Evolutionary conservation across 768 basidiomycete genomes (phyloP).

Genomic region (Tephrocybe sp.): DNA sequence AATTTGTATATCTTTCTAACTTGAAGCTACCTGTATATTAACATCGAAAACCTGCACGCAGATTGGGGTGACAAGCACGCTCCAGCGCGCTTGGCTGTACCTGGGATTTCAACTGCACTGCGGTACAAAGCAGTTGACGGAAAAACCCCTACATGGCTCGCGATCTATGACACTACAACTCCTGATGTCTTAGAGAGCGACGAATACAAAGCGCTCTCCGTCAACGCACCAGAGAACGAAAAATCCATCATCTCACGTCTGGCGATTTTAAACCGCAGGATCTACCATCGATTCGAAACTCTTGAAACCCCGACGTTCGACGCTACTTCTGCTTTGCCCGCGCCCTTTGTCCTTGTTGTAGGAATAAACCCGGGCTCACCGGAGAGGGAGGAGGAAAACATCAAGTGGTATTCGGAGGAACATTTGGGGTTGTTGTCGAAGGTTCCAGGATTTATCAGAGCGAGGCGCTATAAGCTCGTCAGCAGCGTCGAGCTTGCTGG

Average conservation of each 20-base stretch:
- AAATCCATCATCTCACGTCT: conserved; percentile 22
- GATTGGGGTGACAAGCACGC: conserved; percentile 34
- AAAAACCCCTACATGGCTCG: conserved; percentile 26
- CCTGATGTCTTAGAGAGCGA: conserved; percentile 20
- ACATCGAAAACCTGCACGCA: conserved; percentile 5
- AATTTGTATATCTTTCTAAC: background rate
- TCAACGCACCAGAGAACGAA: conserved; percentile 24
- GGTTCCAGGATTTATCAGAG: conserved; percentile 29
- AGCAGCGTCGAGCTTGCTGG: conserved; percentile 12
- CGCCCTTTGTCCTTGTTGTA: conserved; percentile 20
- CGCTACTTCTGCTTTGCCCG: conserved; percentile 7
- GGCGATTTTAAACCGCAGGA: conserved; percentile 22
- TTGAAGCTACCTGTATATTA: background rate
- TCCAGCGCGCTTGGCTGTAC: conserved; percentile 26
- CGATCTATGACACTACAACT: conserved; percentile 27
- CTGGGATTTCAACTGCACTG: conserved; percentile 24
- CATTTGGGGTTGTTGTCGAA: conserved; percentile 25
- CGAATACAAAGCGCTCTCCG: conserved; percentile 22
- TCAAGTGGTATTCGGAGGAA: conserved; percentile 30
- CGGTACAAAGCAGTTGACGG: conserved; percentile 28
- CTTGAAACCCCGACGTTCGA: conserved; percentile 13
- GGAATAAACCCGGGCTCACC: conserved; percentile 1
- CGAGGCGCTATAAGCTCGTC: conserved; percentile 25
- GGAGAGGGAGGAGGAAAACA: conserved; percentile 24
- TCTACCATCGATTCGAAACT: conserved; percentile 20